Evolutionary conservation across 495 filamentous ascomycete genomes (phyloP), one percentile per base, ranked within the genome.

Genomic region (Penicillium robsamsonii): DNA sequence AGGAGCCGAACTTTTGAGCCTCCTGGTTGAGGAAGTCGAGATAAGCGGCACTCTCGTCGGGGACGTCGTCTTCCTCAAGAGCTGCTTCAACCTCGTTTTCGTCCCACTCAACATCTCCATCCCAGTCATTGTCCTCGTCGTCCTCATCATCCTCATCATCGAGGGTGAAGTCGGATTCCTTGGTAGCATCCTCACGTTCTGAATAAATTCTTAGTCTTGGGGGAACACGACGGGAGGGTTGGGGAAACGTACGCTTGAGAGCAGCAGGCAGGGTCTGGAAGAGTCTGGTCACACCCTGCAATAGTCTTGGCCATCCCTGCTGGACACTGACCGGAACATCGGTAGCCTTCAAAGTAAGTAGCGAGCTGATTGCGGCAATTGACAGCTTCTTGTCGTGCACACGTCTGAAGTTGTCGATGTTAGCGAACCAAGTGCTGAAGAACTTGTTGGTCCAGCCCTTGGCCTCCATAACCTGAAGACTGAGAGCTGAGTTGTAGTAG

Each of bases 381-480:
- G 90, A 96, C 33, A 98, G 77, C 77, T 95, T 97, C 83, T 98
- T 98, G 76, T 98, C 94, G 66, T 98, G 94, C 12, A 98, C 94
- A 15, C 94, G 80, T 51, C 85, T 86, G 75, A 98, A 96, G 70
- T 84, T 87, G 57, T 96, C 90, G 72, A 98, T 98, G 70, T 85
- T 96, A 30, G 89, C 87, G 72, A 98, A 98, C 94, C 94, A 98
- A 31, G 91, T 77, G 71, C 87, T 94, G 82, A 98, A 98, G 73
- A 98, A 97, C 75, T 95, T 96, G 73, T 97, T 97, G n/a, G 94
- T 98, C 92, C 90, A 96, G 53, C 83, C 86, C 53, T 93, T 91
- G n/a, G 79, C 70, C 72, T 98, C 94, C 38, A 98, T 79, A 18
- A 95, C 82, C 49, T 91, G 90, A 29, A 98, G 80, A 57, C 88